Percentiles rank a stretch among this genome's conserved stretches.
These are phyloP conservation scores for Russula sp. DNA, from an alignment of 768 basidiomycete species.

Conservation along the genomic window DNA sequence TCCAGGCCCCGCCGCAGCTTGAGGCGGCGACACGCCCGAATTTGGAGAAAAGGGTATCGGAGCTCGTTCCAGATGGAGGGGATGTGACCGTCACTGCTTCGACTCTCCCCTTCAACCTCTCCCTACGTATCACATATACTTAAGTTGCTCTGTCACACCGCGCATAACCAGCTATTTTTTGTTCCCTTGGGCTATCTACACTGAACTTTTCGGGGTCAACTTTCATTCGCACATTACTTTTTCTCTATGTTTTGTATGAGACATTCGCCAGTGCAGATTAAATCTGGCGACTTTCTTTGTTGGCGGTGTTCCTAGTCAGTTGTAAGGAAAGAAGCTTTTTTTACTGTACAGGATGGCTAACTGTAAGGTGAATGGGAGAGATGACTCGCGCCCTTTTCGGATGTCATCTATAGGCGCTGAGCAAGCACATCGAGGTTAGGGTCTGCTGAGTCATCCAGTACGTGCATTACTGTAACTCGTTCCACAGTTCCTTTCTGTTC, in stretches of 20 bases:
- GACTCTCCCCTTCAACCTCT: conserved; percentile 82
- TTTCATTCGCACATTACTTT: not conserved
- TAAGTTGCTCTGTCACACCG: conserved; percentile 29
- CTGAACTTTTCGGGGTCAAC: not conserved
- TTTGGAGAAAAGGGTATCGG: conserved; percentile 78
- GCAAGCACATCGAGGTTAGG: conserved; percentile 9
- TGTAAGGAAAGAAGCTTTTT: too few species aligned
- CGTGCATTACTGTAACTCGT: not conserved
- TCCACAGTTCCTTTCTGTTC: not conserved
- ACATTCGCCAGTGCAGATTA: not conserved
- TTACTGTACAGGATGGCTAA: too few species aligned
- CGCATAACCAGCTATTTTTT: not conserved
- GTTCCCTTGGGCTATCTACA: not conserved
- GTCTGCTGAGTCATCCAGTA: conserved; percentile 17
- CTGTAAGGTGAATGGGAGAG: too few species aligned
- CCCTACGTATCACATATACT: conserved; percentile 58
- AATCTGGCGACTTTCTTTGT: not conserved
- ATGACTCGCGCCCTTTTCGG: too few species aligned
- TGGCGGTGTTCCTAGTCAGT: not conserved
- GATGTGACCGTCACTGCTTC: conserved; percentile 88
- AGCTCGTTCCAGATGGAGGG: conserved; percentile 72
- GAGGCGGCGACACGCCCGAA: conserved; percentile 89
- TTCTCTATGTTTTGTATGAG: not conserved
- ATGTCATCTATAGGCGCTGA: too few species aligned
- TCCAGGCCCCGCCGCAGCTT: conserved; percentile 90